phyloP scores from a whole-genome alignment of 2,329 filamentous ascomycete genomes.

The Furcasterigmium furcatum region DNA sequence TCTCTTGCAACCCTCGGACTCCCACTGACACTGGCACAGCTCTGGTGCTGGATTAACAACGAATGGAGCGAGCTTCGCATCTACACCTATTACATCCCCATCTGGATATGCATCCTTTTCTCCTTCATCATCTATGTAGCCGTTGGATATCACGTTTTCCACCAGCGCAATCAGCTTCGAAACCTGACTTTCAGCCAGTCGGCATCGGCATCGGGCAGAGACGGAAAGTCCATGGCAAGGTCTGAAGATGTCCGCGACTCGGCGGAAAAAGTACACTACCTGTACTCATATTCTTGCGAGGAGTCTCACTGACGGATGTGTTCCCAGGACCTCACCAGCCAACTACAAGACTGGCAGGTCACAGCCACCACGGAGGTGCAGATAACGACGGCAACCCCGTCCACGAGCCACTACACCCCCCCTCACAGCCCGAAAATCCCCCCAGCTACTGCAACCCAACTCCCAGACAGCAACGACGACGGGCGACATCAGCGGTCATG shows the following conservation, averaged over 20 bases:
- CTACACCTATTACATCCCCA: slow-evolving; percentile 59
- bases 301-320: background rate
- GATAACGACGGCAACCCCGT: slow-evolving; percentile 26
- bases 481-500: background rate
- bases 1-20: background rate
- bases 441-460: background rate
- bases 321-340: slow-evolving; percentile 4
- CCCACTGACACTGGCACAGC: slow-evolving; percentile 27
- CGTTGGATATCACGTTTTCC: slow-evolving; percentile 59
- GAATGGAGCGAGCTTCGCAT: slow-evolving; percentile 55
- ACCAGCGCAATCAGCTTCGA: slow-evolving; percentile 50
- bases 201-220: slow-evolving; percentile 18
- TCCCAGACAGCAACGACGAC: background rate
- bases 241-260: slow-evolving; percentile 19
- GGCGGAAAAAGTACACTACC: slow-evolving; percentile 27
- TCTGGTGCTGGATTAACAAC: slow-evolving; percentile 60
- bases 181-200: slow-evolving; percentile 49
- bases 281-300: background rate
- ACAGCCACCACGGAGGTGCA: slow-evolving; percentile 53
- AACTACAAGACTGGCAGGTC: slow-evolving; percentile 36
- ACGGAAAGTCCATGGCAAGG: slow-evolving; percentile 25
- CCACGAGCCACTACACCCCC: slow-evolving; percentile 7
- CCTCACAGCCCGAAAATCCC: slow-evolving; percentile 1
- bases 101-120: slow-evolving; percentile 56
- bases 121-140: slow-evolving; percentile 53